Evolutionary conservation across 2,329 filamentous ascomycete species (phyloP).

Genomic region (Aspergillus vadensis): DNA sequence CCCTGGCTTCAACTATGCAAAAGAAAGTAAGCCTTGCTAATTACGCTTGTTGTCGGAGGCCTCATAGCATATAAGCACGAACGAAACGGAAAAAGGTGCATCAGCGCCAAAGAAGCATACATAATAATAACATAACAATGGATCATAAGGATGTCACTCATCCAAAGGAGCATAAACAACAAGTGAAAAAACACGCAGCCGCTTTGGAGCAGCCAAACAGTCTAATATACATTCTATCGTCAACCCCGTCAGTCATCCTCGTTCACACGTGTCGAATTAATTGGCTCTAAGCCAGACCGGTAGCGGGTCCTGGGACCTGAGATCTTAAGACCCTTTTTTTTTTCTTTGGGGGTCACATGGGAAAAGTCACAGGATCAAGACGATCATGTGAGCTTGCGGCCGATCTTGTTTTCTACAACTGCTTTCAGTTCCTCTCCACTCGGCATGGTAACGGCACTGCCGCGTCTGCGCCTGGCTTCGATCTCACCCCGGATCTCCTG

Average conservation of each 20-base stretch:
- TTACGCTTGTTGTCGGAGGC: too few species aligned
- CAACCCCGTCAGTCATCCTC: not conserved
- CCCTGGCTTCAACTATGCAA: too few species aligned
- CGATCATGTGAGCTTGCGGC: constrained; percentile 45
- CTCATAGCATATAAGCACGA: too few species aligned
- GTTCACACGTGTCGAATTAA: not conserved
- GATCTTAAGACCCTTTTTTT: not conserved
- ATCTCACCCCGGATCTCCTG: constrained; percentile 74
- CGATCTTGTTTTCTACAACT: constrained; percentile 54
- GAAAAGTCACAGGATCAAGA: not conserved
- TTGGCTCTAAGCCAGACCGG: not conserved
- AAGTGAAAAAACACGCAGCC: not conserved
- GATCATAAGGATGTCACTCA: too few species aligned
- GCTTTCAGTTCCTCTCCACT: constrained; percentile 54
- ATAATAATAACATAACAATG: too few species aligned
- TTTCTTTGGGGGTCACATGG: not conserved
- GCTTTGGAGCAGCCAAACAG: not conserved
- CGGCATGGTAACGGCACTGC: constrained; percentile 48
- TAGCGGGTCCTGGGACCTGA: not conserved
- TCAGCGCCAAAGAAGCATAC: too few species aligned
- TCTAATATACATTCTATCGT: constrained; percentile 3
- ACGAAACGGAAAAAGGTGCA: too few species aligned
- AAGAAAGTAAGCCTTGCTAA: too few species aligned
- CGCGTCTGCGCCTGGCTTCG: constrained; percentile 57
- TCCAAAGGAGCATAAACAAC: too few species aligned